Conservation (phyloP, 768 basidiomycete genomes). For the Mycena indigotica region DNA sequence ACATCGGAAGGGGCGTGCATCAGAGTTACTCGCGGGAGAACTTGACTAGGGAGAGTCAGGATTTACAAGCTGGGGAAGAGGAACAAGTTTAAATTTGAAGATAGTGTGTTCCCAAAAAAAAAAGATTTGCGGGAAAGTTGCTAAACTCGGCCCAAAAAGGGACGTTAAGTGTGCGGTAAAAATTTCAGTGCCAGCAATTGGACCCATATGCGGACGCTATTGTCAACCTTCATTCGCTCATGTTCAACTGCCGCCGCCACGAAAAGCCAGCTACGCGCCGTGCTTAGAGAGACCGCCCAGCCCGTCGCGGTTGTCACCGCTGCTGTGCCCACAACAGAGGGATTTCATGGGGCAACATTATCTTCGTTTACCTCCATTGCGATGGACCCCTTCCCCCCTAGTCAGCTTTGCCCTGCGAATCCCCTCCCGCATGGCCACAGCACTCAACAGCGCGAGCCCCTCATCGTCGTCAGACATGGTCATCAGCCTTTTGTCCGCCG, state of each 20-base stretch:
- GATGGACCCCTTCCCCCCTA: constrained; percentile 83
- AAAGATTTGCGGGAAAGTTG: too few relatives aligned
- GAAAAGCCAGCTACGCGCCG: constrained; percentile 46
- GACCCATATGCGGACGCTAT: constrained; percentile 3
- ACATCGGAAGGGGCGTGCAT: too few relatives aligned
- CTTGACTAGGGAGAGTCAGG: too few relatives aligned
- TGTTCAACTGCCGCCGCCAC: constrained; percentile 11
- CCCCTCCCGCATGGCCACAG: constrained; percentile 83
- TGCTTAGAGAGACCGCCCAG: constrained; percentile 79
- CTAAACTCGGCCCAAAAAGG: too few relatives aligned
- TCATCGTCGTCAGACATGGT: constrained; percentile 57
- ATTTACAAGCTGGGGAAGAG: too few relatives aligned
- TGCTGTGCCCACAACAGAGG: constrained; percentile 45
- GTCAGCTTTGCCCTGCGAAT: constrained; percentile 88
- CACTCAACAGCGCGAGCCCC: constrained; percentile 40
- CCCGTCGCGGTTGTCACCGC: constrained; percentile 87
- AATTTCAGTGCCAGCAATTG: too few relatives aligned
- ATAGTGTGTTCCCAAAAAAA: too few relatives aligned
- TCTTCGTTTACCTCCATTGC: constrained; percentile 93
- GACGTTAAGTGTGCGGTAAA: too few relatives aligned
- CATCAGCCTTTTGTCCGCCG: constrained; percentile 76
- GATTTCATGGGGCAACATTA: constrained; percentile 87
- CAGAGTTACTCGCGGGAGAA: too few relatives aligned
- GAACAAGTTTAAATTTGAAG: too few relatives aligned
- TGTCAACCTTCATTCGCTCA: constrained; percentile 3